A percentile compares a stretch with the other conserved stretches of the same genome.
These are phyloP conservation scores for Hemisphaericaspora subhashii DNA, from an alignment of 1,139 yeast species.

Conservation along the genomic window DNA sequence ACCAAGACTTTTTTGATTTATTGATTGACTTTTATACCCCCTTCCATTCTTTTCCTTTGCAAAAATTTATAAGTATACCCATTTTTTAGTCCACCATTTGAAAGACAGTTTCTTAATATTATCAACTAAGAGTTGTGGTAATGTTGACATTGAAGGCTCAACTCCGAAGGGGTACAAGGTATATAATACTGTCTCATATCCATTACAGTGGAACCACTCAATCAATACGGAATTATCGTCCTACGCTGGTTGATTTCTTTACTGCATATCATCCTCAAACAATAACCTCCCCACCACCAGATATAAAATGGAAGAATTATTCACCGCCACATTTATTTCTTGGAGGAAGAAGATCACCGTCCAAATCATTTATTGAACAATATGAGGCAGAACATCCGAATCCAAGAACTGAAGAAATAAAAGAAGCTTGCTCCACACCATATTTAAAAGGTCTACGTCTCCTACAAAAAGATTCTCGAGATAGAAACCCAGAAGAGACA, in stretches of 20 bases:
- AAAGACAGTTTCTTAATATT: not conserved
- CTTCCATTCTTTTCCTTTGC: no score
- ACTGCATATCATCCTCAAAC: not conserved
- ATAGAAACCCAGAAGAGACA: not conserved
- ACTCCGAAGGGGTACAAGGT: not conserved
- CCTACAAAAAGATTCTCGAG: not conserved
- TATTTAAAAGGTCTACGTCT: not conserved
- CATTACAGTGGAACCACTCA: not conserved
- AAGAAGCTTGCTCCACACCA: not conserved
- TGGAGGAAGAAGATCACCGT: no score
- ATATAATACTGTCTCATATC: not conserved
- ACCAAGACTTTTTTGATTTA: no score
- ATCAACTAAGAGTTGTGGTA: no score
- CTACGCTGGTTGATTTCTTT: not conserved
- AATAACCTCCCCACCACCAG: not conserved
- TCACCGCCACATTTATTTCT: not conserved
- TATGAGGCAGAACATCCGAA: not conserved
- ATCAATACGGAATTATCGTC: not conserved
- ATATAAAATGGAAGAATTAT: not conserved
- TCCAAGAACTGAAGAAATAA: not conserved
- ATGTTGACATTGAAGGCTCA: not conserved
- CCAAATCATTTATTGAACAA: slow-evolving; percentile 2
- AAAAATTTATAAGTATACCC: no score
- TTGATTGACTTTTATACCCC: no score
- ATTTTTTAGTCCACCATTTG: no score